These are phyloP conservation scores for Lasiodiplodia sp. DNA, from an alignment of 2,329 filamentous ascomycete genomes.

Conservation along the genomic window DNA sequence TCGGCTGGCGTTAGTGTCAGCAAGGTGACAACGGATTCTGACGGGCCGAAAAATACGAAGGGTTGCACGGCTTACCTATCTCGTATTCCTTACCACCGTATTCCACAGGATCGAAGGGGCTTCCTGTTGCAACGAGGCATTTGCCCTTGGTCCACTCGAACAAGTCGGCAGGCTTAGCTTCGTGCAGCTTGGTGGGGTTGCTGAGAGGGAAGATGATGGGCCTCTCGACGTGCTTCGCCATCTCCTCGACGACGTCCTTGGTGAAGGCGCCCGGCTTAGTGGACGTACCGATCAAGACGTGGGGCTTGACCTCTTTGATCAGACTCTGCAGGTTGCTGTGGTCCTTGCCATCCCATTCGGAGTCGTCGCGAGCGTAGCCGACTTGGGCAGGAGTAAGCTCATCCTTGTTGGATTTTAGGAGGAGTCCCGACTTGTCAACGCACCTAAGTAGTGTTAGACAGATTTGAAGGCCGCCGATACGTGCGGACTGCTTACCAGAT, in stretches of 20 bases:
- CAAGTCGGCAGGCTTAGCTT: constrained; percentile 79
- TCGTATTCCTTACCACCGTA: constrained; percentile 63
- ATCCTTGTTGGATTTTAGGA: constrained; percentile 69
- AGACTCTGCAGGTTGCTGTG: constrained; percentile 69
- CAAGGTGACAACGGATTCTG: neutral
- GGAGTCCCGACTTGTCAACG: constrained; percentile 80
- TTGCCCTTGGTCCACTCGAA: constrained; percentile 79
- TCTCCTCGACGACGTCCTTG: constrained; percentile 74
- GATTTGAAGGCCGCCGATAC: neutral
- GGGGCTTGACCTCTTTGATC: constrained; percentile 74
- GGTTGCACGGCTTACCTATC: constrained; percentile 52
- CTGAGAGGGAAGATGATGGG: constrained; percentile 90
- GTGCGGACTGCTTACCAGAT: constrained; percentile 67
- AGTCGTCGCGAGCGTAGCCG: constrained; percentile 68
- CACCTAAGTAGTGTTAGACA: constrained; percentile 60
- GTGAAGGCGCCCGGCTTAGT: constrained; percentile 81
- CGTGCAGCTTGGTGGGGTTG: constrained; percentile 84
- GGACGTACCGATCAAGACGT: constrained; percentile 84
- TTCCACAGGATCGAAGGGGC: constrained; percentile 78
- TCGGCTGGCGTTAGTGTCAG: constrained; percentile 64
- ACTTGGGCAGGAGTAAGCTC: constrained; percentile 72
- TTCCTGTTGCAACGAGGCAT: constrained; percentile 82
- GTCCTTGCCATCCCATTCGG: constrained; percentile 67
- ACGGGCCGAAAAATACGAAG: constrained; percentile 39
- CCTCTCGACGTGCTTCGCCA: constrained; percentile 74